phyloP scores from a whole-genome alignment of 192 early-diverging fungal genomes.

The Irineochytrium annulatum region DNA sequence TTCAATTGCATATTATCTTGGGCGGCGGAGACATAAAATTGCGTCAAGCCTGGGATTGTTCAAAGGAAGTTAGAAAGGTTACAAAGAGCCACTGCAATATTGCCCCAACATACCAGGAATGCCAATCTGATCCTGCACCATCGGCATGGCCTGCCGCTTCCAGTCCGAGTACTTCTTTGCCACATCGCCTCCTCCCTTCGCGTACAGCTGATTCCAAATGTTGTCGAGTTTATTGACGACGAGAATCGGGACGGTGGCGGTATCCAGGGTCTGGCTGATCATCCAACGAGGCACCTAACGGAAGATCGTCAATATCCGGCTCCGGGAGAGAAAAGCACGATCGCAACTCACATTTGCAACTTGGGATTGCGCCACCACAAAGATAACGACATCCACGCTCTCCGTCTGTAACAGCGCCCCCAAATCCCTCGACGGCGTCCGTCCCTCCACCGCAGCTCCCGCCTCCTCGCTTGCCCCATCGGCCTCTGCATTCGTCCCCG shows the following conservation, averaged over 20 bases:
- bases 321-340: no score
- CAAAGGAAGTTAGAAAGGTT: not conserved
- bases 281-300: not conserved
- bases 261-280: not conserved
- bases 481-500: no score
- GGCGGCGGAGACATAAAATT: conserved; percentile 1
- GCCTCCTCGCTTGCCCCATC: no score
- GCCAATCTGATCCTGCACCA: not conserved
- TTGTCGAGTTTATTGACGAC: not conserved
- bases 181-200: not conserved
- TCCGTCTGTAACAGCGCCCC: no score
- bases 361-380: not conserved
- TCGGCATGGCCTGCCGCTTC: not conserved
- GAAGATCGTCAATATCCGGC: no score
- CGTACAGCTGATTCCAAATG: not conserved
- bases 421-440: no score
- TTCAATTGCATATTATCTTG: not conserved
- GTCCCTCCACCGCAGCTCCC: no score
- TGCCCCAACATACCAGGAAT: not conserved
- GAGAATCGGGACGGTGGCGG: not conserved
- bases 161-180: not conserved
- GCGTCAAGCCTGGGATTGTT: not conserved
- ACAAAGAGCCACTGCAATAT: not conserved
- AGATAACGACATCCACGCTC: not conserved
- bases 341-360: no score